Evolutionary conservation across 495 filamentous ascomycete species (phyloP).

Genomic region (Cenococcum geophilum): DNA sequence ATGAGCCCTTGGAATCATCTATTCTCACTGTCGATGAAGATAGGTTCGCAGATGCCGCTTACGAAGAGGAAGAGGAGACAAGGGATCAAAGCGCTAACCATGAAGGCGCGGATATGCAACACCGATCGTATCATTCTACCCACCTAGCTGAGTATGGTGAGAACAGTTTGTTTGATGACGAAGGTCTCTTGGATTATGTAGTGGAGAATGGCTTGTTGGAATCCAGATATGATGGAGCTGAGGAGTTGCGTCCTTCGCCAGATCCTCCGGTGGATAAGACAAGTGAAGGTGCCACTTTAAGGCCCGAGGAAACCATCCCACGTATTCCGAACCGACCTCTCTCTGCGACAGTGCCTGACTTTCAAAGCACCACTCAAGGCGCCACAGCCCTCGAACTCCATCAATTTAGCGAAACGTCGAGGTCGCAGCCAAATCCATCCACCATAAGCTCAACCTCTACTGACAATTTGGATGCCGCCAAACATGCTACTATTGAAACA

Average conservation of each 20-base stretch:
- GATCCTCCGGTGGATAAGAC: background rate
- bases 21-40: conserved; percentile 25
- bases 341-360: conserved; percentile 1
- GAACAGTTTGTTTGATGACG: conserved; percentile 26
- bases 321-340: background rate
- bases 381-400: background rate
- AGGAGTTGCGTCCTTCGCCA: background rate
- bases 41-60: conserved; percentile 30
- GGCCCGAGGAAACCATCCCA: conserved; percentile 1
- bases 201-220: conserved; percentile 20
- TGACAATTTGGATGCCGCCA: conserved; percentile 18
- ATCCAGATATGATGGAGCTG: conserved; percentile 6
- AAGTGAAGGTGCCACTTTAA: conserved; percentile 12
- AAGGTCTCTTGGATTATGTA: conserved; percentile 27
- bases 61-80: conserved; percentile 22
- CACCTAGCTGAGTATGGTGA: conserved; percentile 9
- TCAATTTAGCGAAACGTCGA: background rate
- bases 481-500: conserved; percentile 7
- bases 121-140: conserved; percentile 8
- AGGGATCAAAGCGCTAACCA: background rate
- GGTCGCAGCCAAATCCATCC: conserved; percentile 4
- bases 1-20: conserved; percentile 12
- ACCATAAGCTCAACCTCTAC: background rate
- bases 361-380: background rate
- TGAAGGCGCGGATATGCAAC: background rate